Percentiles rank a stretch among this genome's conserved stretches.
Conservation (phyloP, 2,329 filamentous ascomycete genomes). For the Calonectria crousiana region DNA sequence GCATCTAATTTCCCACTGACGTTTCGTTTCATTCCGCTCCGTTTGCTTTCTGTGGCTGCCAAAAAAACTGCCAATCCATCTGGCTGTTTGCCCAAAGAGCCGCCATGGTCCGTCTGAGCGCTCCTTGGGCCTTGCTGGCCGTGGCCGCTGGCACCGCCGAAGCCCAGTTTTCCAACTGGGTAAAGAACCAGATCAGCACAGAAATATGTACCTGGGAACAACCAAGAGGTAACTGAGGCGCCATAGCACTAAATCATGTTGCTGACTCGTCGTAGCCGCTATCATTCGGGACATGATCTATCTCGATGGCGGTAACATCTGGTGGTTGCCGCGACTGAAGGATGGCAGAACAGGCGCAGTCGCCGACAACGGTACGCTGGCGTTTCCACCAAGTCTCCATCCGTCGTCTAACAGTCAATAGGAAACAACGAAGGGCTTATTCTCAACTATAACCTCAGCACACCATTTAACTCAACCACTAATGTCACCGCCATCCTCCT, state of each 20-base stretch:
- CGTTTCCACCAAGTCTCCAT: neutral
- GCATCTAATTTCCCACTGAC: slow-evolving; percentile 26
- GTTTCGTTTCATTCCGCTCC: slow-evolving; percentile 1
- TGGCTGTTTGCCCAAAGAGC: slow-evolving; percentile 12
- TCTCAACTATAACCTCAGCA: slow-evolving; percentile 70
- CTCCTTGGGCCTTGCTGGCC: slow-evolving; percentile 34
- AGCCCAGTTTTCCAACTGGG: slow-evolving; percentile 63
- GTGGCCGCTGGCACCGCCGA: slow-evolving; percentile 25
- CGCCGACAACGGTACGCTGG: slow-evolving; percentile 56
- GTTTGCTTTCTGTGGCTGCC: slow-evolving; percentile 1
- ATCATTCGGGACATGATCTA: slow-evolving; percentile 73
- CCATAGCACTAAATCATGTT: neutral
- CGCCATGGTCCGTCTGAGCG: slow-evolving; percentile 35
- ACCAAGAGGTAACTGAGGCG: slow-evolving; percentile 53
- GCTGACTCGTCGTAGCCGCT: slow-evolving; percentile 58
- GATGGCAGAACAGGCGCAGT: slow-evolving; percentile 54
- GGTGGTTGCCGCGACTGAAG: slow-evolving; percentile 63
- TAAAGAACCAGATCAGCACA: slow-evolving; percentile 64
- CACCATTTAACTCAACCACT: slow-evolving; percentile 61
- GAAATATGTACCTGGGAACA: slow-evolving; percentile 71
- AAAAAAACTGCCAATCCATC: slow-evolving; percentile 28
- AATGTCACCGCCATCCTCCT: slow-evolving; percentile 68
- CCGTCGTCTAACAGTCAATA: slow-evolving; percentile 43
- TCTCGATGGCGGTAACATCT: slow-evolving; percentile 71
- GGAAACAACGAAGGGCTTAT: slow-evolving; percentile 66